Evolutionary conservation across 441 rosid species (phyloP).

Genomic region (Biscutella laevigata): DNA sequence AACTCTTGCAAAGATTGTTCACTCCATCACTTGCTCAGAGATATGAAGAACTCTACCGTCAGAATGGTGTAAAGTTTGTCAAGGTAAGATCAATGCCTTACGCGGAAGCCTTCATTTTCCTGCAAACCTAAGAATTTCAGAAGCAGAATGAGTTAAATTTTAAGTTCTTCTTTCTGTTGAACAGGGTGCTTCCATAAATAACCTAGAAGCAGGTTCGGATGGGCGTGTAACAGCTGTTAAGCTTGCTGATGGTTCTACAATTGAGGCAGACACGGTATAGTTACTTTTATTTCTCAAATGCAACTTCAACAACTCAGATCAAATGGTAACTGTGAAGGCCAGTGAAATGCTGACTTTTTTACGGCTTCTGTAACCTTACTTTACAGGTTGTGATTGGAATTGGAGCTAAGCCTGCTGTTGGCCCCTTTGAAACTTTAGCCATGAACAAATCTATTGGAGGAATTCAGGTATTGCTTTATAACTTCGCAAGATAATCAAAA

Average conservation of each 20-base stretch:
- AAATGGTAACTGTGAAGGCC: constrained; percentile 6
- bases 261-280: constrained; percentile 70
- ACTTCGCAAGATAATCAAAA: not conserved
- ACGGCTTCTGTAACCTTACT: not conserved
- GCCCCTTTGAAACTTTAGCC: constrained; percentile 62
- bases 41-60: constrained; percentile 75
- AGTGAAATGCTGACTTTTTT: not conserved
- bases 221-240: constrained; percentile 62
- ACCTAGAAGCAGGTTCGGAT: constrained; percentile 66
- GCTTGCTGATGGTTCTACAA: constrained; percentile 71
- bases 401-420: constrained; percentile 77
- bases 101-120: not conserved
- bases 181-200: constrained; percentile 69
- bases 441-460: constrained; percentile 62
- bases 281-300: constrained; percentile 3
- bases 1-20: constrained; percentile 76
- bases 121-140: constrained; percentile 2
- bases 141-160: constrained; percentile 8
- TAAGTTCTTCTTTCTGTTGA: constrained; percentile 22
- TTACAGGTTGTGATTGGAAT: constrained; percentile 70
- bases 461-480: constrained; percentile 46
- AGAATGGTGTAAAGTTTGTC: constrained; percentile 62
- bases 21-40: constrained; percentile 79
- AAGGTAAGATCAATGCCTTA: constrained; percentile 37
- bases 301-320: constrained; percentile 3